Conservation (phyloP, 352 stramenopile genomes). For the Pythium vanterpoolii region DNA sequence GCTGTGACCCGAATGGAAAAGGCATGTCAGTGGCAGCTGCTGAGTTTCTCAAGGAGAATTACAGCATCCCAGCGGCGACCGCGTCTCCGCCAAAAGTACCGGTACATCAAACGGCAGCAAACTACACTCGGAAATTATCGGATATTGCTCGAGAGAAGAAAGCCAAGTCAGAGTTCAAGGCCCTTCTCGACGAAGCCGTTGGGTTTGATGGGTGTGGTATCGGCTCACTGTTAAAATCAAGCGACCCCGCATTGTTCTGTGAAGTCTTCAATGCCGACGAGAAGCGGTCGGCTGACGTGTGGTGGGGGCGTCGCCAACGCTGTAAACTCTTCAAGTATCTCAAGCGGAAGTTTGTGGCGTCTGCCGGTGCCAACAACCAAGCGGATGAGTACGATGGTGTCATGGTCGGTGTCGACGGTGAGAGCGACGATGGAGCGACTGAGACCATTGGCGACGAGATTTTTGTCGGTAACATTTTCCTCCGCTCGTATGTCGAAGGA, state of each 20-base stretch:
- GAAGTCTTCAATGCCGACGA: constrained; percentile 71
- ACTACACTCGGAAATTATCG: not conserved
- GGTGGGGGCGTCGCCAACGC: constrained; percentile 63
- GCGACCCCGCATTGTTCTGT: constrained; percentile 43
- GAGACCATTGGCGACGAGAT: constrained; percentile 50
- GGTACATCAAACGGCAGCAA: not conserved
- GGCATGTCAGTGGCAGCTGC: constrained; percentile 69
- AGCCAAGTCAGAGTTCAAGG: constrained; percentile 45
- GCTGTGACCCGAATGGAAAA: constrained; percentile 72
- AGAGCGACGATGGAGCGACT: constrained; percentile 14
- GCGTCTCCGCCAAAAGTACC: not conserved
- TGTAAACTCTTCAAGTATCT: constrained; percentile 56
- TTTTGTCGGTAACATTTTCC: constrained; percentile 79
- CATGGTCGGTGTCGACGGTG: constrained; percentile 6
- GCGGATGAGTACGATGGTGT: constrained; percentile 25
- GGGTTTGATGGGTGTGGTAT: constrained; percentile 75
- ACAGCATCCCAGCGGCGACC: constrained; percentile 5
- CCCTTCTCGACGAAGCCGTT: constrained; percentile 63
- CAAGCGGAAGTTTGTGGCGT: constrained; percentile 59
- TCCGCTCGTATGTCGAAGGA: constrained; percentile 77
- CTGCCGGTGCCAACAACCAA: constrained; percentile 29
- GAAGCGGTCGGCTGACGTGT: constrained; percentile 70
- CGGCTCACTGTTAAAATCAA: constrained; percentile 43
- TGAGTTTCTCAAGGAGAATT: constrained; percentile 75
- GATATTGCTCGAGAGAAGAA: constrained; percentile 17